These are phyloP conservation scores for Tympanopsis confertula DNA, from an alignment of 2,329 filamentous ascomycete species.

Conservation along the genomic window DNA sequence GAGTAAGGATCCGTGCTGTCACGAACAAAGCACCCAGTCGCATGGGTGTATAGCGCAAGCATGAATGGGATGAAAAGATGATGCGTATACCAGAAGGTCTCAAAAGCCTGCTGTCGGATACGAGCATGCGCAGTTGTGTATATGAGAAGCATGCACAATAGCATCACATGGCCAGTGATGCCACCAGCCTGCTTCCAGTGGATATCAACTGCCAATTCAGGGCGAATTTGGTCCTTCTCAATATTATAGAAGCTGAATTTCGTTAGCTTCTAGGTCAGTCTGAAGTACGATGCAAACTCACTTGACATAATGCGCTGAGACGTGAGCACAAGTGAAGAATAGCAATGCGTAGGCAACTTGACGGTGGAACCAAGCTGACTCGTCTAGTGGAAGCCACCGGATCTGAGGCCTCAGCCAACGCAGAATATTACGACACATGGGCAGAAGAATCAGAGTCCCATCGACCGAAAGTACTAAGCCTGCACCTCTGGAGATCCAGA, in stretches of 20 bases:
- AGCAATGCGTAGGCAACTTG: constrained; percentile 86
- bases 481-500: constrained; percentile 92
- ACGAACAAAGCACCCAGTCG: constrained; percentile 90
- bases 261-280: constrained; percentile 12
- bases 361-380: constrained; percentile 92
- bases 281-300: constrained; percentile 27
- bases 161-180: constrained; percentile 93
- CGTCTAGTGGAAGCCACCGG: constrained; percentile 82
- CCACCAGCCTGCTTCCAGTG: constrained; percentile 84
- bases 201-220: constrained; percentile 72
- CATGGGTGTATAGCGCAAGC: constrained; percentile 87
- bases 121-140: constrained; percentile 89
- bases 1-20: constrained; percentile 63
- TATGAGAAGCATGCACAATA: constrained; percentile 97
- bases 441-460: constrained; percentile 75
- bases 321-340: constrained; percentile 70
- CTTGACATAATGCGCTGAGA: constrained; percentile 84
- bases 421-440: constrained; percentile 87
- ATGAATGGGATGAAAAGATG: constrained; percentile 97
- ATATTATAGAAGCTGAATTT: constrained; percentile 76
- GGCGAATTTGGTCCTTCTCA: constrained; percentile 71
- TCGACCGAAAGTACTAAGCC: constrained; percentile 78
- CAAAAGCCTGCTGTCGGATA: constrained; percentile 92
- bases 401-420: constrained; percentile 77
- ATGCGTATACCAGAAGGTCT: constrained; percentile 99